Evolutionary conservation across 345 rosid genomes (phyloP).

Genomic region (Alliaria petiolata): DNA sequence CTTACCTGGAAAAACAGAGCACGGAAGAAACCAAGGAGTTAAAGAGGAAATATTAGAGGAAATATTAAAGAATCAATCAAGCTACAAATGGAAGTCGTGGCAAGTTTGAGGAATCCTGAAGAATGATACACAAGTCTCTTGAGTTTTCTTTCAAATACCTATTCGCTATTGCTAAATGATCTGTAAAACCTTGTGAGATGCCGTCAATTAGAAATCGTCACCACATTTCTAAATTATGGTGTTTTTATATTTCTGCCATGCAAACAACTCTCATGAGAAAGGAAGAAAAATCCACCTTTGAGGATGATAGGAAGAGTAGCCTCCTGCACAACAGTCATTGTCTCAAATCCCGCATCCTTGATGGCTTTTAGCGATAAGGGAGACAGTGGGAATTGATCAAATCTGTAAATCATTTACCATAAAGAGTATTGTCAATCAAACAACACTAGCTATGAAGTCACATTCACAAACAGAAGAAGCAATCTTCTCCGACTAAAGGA

Average conservation of each 20-base stretch:
- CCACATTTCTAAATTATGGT: neutral
- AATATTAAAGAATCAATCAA: neutral
- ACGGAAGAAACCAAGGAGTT: neutral
- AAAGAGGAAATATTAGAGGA: neutral
- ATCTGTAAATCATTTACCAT: constrained; percentile 48
- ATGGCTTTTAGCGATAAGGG: constrained; percentile 77
- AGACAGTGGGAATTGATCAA: constrained; percentile 76
- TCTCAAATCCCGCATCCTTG: constrained; percentile 92
- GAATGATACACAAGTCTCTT: neutral
- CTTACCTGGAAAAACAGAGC: constrained; percentile 55
- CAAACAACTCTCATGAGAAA: neutral
- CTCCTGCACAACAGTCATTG: constrained; percentile 96
- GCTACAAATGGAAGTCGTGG: neutral
- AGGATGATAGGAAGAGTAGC: constrained; percentile 89
- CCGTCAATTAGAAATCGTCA: neutral
- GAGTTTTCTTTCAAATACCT: neutral
- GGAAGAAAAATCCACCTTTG: constrained; percentile 48
- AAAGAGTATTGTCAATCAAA: constrained; percentile 15
- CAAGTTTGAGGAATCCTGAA: neutral
- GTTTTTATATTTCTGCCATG: neutral
- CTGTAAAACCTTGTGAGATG: neutral
- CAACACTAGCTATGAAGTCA: neutral
- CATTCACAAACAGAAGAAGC: constrained; percentile 11
- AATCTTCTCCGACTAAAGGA: neutral
- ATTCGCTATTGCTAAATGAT: constrained; percentile 3